A percentile compares a stretch with the other conserved stretches of the same genome.
Evolutionary conservation across 2,329 filamentous ascomycete species (phyloP).

Genomic region (Xylariaceae sp.): DNA sequence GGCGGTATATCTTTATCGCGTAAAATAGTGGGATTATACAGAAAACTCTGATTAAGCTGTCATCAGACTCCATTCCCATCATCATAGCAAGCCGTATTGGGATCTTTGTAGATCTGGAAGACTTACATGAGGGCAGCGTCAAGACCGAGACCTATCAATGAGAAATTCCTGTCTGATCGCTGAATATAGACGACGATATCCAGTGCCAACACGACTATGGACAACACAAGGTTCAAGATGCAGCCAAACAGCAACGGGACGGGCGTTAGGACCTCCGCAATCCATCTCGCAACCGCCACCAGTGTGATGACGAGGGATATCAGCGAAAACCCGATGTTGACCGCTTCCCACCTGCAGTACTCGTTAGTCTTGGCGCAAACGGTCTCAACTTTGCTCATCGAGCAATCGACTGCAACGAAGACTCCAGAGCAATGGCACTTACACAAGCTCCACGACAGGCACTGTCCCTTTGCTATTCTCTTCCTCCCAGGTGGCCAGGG

Average conservation of each 20-base stretch:
- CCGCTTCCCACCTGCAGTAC: slow-evolving; percentile 47
- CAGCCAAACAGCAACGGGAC: slow-evolving; percentile 51
- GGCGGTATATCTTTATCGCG: slow-evolving; percentile 44
- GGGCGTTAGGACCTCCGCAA: slow-evolving; percentile 50
- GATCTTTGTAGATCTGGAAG: background rate
- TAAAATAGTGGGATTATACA: slow-evolving; percentile 44
- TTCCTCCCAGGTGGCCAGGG: slow-evolving; percentile 40
- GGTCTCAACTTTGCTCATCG: background rate
- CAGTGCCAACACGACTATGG: slow-evolving; percentile 44
- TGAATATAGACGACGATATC: slow-evolving; percentile 49
- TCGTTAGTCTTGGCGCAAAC: background rate
- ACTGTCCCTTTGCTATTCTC: slow-evolving; percentile 35
- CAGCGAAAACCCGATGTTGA: slow-evolving; percentile 48
- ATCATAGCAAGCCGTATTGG: background rate
- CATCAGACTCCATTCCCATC: slow-evolving; percentile 1
- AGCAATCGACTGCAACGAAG: background rate
- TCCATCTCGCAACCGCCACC: slow-evolving; percentile 44
- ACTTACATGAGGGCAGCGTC: slow-evolving; percentile 48
- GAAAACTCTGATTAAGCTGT: slow-evolving; percentile 31
- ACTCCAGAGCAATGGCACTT: slow-evolving; percentile 26
- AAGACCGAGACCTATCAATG: slow-evolving; percentile 44
- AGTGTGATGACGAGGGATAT: slow-evolving; percentile 44
- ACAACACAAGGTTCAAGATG: slow-evolving; percentile 46
- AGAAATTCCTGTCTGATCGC: slow-evolving; percentile 44
- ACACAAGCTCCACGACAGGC: slow-evolving; percentile 49